Evolutionary conservation across 2,329 filamentous ascomycete species (phyloP).

Genomic region (Hymenoscyphus fraxineus): DNA sequence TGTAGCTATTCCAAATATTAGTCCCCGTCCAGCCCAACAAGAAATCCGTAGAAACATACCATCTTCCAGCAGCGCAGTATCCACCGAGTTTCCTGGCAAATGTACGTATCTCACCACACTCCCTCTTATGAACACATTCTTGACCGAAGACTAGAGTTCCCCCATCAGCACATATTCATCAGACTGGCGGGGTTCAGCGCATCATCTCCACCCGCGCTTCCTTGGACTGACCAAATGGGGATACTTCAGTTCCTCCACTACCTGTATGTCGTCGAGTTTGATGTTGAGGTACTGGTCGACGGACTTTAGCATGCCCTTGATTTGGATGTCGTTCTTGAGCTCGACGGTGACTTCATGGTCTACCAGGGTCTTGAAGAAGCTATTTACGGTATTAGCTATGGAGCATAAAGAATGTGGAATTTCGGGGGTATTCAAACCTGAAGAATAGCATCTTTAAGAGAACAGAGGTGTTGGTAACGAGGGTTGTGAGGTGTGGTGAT

Average conservation of each 20-base stretch:
- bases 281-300: slow-evolving; percentile 99
- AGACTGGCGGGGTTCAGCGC: not conserved
- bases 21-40: not conserved
- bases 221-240: slow-evolving; percentile 70
- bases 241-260: slow-evolving; percentile 90
- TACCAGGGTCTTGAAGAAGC: slow-evolving; percentile 98
- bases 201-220: not conserved
- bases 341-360: slow-evolving; percentile 97
- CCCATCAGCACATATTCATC: slow-evolving; percentile 6
- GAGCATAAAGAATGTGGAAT: not conserved
- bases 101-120: slow-evolving; percentile 74
- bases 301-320: slow-evolving; percentile 91
- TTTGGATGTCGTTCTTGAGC: slow-evolving; percentile 98
- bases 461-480: not conserved
- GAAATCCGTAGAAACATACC: slow-evolving; percentile 41
- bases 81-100: slow-evolving; percentile 62
- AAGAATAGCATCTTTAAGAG: slow-evolving; percentile 38
- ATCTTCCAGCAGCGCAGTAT: slow-evolving; percentile 68
- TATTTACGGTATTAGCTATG: slow-evolving; percentile 37
- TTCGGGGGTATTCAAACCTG: slow-evolving; percentile 29
- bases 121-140: slow-evolving; percentile 73
- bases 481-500: not conserved
- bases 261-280: slow-evolving; percentile 92
- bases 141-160: slow-evolving; percentile 59
- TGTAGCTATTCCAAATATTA: slow-evolving; percentile 19